These are phyloP conservation scores for Fragaria iinumae DNA, from an alignment of 306 rosid species.

Conservation along the genomic window DNA sequence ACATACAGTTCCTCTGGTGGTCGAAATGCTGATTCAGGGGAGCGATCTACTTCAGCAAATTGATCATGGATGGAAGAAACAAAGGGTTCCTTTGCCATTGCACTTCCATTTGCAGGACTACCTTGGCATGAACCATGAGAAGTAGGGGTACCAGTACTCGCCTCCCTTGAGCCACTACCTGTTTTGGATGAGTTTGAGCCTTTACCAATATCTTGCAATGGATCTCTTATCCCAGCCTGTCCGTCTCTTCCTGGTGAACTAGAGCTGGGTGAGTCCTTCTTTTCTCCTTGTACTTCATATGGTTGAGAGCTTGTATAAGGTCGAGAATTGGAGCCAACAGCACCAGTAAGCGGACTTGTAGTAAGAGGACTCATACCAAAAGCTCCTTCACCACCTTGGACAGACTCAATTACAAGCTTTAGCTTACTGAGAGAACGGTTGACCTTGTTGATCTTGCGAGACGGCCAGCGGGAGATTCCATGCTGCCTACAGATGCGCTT, in stretches of 20 bases:
- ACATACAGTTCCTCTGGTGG: conserved; percentile 27
- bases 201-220: conserved; percentile 30
- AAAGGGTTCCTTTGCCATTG: conserved; percentile 36
- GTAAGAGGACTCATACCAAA: conserved; percentile 56
- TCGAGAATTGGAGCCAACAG: conserved; percentile 45
- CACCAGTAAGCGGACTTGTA: conserved; percentile 46
- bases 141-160: conserved; percentile 62
- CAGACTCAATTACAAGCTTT: conserved; percentile 76
- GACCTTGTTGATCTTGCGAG: conserved; percentile 88
- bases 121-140: conserved; percentile 78
- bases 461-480: conserved; percentile 94
- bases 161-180: conserved; percentile 69
- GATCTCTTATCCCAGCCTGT: conserved; percentile 40
- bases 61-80: conserved; percentile 42
- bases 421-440: conserved; percentile 78
- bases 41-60: conserved; percentile 35
- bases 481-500: conserved; percentile 93
- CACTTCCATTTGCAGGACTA: conserved; percentile 56
- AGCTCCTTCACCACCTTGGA: conserved; percentile 78
- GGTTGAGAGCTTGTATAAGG: conserved; percentile 39
- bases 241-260: conserved; percentile 41
- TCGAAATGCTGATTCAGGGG: conserved; percentile 47
- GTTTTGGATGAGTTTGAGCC: conserved; percentile 42
- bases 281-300: conserved; percentile 38
- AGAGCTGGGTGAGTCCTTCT: conserved; percentile 39